Base-by-base conservation (phyloP, 345 rosid species). In the Nephelium lappaceum region DNA sequence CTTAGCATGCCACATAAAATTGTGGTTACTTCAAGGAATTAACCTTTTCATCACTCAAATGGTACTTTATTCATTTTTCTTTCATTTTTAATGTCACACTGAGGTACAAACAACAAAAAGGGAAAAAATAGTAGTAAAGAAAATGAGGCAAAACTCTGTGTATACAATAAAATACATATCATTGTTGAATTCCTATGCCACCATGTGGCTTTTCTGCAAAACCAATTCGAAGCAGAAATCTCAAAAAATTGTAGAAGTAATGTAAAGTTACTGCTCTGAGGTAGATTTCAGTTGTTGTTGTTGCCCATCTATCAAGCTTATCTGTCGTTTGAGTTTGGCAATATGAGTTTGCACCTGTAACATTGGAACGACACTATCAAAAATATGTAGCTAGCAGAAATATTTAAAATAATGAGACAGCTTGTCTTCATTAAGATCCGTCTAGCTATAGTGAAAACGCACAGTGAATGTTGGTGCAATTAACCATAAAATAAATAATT, bases 271-370 rank as follows among this genome's bases (percentile, higher is more conserved):
- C 77, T 85, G 91, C 42, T 88, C 90, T 39, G 91, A 85, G 5
- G 89, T 55, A 69, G 93, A 73, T 84, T 85, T 91, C 73, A 87
- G 67, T 11, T 86, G 90, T 76, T 88, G 95, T 75, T 89, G 86
- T 87, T 86, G 91, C 78, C 93, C 93, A 69, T 93, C 95, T 61
- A 91, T 75, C 85, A 87, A 25, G 78, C 85, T 90, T 84, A 87
- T 86, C 75, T 93, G 93, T 78, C 89, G 79, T 83, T 84, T 88
- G 57, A 88, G 86, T 81, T 89, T 93, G 15, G 89, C 89, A 68
- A 91, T 93, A 87, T 93, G 92, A 71, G 89, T 86, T 91, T 88
- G 93, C 75, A 93, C 93, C 95, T 93, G 84, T 74, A 83, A 49
- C 39, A 71, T 72, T 12, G 70, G 19, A 68, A 72, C 43, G 11